Conservation (phyloP, 495 filamentous ascomycete genomes). For the Tuber indicum region DNA sequence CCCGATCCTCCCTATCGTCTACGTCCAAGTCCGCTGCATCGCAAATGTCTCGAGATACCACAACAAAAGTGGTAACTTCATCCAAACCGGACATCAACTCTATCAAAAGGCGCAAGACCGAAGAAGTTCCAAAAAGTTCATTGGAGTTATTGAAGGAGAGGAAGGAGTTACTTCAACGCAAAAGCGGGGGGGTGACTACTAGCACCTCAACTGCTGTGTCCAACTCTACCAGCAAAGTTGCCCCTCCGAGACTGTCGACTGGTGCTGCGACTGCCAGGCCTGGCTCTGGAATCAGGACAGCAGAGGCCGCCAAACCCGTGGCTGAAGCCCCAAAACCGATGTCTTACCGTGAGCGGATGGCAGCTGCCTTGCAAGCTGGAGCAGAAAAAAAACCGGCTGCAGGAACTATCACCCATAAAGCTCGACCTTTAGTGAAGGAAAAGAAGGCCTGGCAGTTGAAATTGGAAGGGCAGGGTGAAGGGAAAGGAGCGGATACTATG, state of each 20-base stretch:
- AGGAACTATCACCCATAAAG: constrained; percentile 39
- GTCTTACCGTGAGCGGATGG: constrained; percentile 22
- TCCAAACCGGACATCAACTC: constrained; percentile 28
- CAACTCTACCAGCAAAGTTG: constrained; percentile 12
- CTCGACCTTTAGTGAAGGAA: constrained; percentile 32
- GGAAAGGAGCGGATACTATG: constrained; percentile 24
- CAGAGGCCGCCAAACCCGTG: constrained; percentile 21
- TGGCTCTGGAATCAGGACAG: constrained; percentile 14
- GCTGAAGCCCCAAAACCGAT: constrained; percentile 15
- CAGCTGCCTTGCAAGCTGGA: constrained; percentile 31
- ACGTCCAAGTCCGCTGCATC: constrained; percentile 12
- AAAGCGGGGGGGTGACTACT: constrained; percentile 7
- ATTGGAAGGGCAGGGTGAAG: constrained; percentile 34
- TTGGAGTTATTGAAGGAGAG: constrained; percentile 35
- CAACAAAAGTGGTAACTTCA: constrained; percentile 21
- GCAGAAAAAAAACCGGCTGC: constrained; percentile 34
- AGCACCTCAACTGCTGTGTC: constrained; percentile 1
- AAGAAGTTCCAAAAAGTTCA: constrained; percentile 20
- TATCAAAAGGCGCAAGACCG: constrained; percentile 36
- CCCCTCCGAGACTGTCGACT: constrained; percentile 25
- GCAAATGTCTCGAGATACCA: constrained; percentile 18
- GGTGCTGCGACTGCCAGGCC: constrained; percentile 10
- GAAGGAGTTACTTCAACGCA: constrained; percentile 29
- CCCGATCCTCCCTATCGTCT: constrained; percentile 18
- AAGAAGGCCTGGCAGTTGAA: constrained; percentile 41